Evolutionary conservation across 805 yeast species (phyloP).

Genomic region (Candida pini): DNA sequence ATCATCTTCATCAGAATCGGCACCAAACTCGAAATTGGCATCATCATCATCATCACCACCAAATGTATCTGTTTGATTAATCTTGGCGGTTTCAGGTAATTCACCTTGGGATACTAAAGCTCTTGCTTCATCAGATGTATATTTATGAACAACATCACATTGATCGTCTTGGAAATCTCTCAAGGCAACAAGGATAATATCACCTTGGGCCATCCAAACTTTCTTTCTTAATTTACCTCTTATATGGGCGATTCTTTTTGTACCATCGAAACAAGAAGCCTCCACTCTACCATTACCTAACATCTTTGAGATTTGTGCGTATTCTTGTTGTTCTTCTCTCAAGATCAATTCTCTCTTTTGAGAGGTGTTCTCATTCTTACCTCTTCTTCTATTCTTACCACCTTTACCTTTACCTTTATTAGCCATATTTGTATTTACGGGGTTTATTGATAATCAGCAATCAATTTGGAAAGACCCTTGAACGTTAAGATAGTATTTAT

Average conservation of each 20-base stretch:
- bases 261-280: slow-evolving; percentile 92
- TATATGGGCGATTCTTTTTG: slow-evolving; percentile 91
- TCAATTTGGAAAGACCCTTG: too few species aligned
- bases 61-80: slow-evolving; percentile 95
- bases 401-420: slow-evolving; percentile 45
- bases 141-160: slow-evolving; percentile 97
- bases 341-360: slow-evolving; percentile 91
- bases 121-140: slow-evolving; percentile 97
- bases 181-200: slow-evolving; percentile 87
- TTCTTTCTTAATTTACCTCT: slow-evolving; percentile 99
- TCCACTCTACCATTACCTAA: slow-evolving; percentile 97
- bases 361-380: slow-evolving; percentile 88
- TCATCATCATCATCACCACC: slow-evolving; percentile 97
- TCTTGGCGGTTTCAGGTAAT: slow-evolving; percentile 94
- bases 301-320: slow-evolving; percentile 97
- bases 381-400: slow-evolving; percentile 96
- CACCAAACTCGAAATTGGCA: slow-evolving; percentile 97
- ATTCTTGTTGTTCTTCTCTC: slow-evolving; percentile 97
- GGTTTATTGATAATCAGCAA: too few species aligned
- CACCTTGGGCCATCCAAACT: slow-evolving; percentile 99
- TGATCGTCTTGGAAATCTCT: slow-evolving; percentile 99
- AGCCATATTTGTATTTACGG: slow-evolving; percentile 50
- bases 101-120: slow-evolving; percentile 93
- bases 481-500: too few species aligned
- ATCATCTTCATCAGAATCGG: slow-evolving; percentile 75